A percentile compares a stretch with the other conserved stretches of the same genome.
These are phyloP conservation scores for Candida nemodendra DNA, from an alignment of 805 yeast species.

Conservation along the genomic window DNA sequence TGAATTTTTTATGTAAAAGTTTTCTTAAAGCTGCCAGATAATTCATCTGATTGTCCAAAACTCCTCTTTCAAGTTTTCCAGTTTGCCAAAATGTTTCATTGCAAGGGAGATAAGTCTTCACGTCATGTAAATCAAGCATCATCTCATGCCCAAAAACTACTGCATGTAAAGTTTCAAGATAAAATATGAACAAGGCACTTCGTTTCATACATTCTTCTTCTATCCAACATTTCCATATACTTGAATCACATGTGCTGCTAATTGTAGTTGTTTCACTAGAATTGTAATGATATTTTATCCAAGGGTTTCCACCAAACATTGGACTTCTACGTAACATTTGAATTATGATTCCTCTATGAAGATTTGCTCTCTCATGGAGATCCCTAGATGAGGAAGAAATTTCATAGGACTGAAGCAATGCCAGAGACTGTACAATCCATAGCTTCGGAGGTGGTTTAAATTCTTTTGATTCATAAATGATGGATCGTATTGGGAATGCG, in stretches of 20 bases:
- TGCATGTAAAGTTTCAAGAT: slow-evolving; percentile 68
- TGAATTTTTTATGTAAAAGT: slow-evolving; percentile 44
- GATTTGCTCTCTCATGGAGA: slow-evolving; percentile 47
- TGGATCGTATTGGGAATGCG: slow-evolving; percentile 42
- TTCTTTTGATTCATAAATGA: slow-evolving; percentile 41
- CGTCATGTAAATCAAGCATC: slow-evolving; percentile 47
- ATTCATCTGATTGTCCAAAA: slow-evolving; percentile 20
- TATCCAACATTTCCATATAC: slow-evolving; percentile 58
- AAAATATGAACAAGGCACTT: slow-evolving; percentile 69
- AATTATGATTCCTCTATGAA: slow-evolving; percentile 49
- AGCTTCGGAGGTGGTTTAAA: slow-evolving; percentile 42
- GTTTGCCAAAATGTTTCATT: slow-evolving; percentile 49
- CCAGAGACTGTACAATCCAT: slow-evolving; percentile 47
- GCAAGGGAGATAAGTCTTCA: slow-evolving; percentile 54
- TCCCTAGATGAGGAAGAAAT: slow-evolving; percentile 41
- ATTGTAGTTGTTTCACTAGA: slow-evolving; percentile 16
- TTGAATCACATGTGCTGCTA: slow-evolving; percentile 24
- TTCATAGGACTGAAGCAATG: slow-evolving; percentile 45
- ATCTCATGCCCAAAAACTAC: slow-evolving; percentile 66
- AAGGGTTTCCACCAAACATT: slow-evolving; percentile 40
- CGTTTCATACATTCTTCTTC: slow-evolving; percentile 71
- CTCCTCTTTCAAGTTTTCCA: slow-evolving; percentile 6
- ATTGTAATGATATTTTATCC: slow-evolving; percentile 24
- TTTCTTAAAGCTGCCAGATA: slow-evolving; percentile 15
- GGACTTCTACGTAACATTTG: slow-evolving; percentile 48